Percentiles rank a stretch among this genome's conserved stretches.
phyloP scores from a whole-genome alignment of 805 yeast genomes.

The Sugiyamaella marilandica region DNA sequence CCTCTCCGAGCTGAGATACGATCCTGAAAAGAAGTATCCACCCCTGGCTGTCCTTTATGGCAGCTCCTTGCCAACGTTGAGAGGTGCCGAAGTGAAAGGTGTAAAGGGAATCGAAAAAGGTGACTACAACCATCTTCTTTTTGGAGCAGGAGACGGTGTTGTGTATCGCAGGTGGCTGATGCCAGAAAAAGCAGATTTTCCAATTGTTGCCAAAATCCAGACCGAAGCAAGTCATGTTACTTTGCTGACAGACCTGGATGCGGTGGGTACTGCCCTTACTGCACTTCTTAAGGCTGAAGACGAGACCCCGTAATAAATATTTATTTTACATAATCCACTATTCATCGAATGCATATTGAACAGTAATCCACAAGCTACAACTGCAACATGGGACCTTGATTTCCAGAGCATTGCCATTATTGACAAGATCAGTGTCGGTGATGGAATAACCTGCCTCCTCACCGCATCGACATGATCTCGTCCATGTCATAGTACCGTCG shows the following conservation, averaged over 20 bases:
- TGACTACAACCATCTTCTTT: slow-evolving; percentile 67
- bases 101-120: slow-evolving; percentile 63
- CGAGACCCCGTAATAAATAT: neutral
- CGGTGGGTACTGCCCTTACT: slow-evolving; percentile 65
- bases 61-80: slow-evolving; percentile 74
- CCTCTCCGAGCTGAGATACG: slow-evolving; percentile 50
- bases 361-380: slow-evolving; percentile 84
- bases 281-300: slow-evolving; percentile 47
- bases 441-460: slow-evolving; percentile 54
- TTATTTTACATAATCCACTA: neutral
- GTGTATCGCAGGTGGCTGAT: slow-evolving; percentile 76
- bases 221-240: slow-evolving; percentile 73
- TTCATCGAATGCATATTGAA: slow-evolving; percentile 43
- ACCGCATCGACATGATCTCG: slow-evolving; percentile 33
- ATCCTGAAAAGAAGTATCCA: slow-evolving; percentile 57
- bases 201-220: slow-evolving; percentile 60
- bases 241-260: slow-evolving; percentile 65
- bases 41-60: slow-evolving; percentile 83
- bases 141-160: slow-evolving; percentile 94
- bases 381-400: slow-evolving; percentile 73
- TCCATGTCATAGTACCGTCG: slow-evolving; percentile 27
- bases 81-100: slow-evolving; percentile 67
- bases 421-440: slow-evolving; percentile 56
- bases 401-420: slow-evolving; percentile 52
- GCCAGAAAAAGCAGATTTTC: slow-evolving; percentile 73